These are phyloP conservation scores for Yamadazyma scolyti DNA, from an alignment of 805 yeast genomes.

Conservation along the genomic window DNA sequence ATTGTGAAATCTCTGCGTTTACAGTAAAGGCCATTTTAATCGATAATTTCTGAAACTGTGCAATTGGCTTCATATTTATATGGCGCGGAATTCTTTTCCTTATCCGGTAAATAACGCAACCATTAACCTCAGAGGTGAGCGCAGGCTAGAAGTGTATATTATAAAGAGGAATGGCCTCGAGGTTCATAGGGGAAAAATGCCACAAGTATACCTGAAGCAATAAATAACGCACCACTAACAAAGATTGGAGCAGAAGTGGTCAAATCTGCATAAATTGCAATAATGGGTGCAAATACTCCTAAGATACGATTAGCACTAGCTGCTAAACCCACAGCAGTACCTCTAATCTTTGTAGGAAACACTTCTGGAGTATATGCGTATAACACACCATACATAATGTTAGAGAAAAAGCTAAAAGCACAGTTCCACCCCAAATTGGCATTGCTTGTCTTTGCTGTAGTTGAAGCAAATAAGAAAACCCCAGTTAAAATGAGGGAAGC, in stretches of 20 bases:
- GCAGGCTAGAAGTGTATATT: too few species aligned
- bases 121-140: too few species aligned
- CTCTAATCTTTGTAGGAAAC: constrained; percentile 45
- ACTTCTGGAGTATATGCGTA: constrained; percentile 69
- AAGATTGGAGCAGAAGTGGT: constrained; percentile 58
- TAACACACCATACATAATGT: constrained; percentile 53
- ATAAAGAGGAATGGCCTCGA: constrained; percentile 14
- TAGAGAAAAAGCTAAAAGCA: constrained; percentile 42
- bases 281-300: constrained; percentile 58
- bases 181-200: constrained; percentile 27
- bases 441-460: constrained; percentile 53
- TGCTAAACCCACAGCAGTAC: constrained; percentile 60
- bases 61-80: not conserved
- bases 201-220: constrained; percentile 37
- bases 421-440: constrained; percentile 49
- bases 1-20: constrained; percentile 53
- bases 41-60: not conserved
- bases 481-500: constrained; percentile 52
- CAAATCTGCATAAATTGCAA: constrained; percentile 51
- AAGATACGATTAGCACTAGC: constrained; percentile 51
- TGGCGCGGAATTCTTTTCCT: constrained; percentile 1
- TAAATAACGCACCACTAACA: constrained; percentile 56
- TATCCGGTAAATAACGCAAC: not conserved
- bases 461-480: constrained; percentile 58
- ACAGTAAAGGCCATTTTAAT: constrained; percentile 46